Evolutionary conservation across 2,329 filamentous ascomycete species (phyloP).

Genomic region (Neopestalotiopsis clavispora): DNA sequence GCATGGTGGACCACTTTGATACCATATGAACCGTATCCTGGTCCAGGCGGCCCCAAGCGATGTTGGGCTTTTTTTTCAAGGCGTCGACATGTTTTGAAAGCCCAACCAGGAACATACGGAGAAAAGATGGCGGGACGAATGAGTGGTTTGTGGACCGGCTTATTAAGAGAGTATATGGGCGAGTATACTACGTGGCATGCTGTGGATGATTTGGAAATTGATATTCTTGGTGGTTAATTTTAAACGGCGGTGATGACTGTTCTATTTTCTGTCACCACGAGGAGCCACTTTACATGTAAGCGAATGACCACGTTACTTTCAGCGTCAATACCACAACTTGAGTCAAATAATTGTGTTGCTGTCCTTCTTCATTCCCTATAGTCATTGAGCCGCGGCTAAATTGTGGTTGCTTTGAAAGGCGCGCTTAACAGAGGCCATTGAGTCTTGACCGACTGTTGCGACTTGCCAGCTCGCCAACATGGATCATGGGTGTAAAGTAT

Average conservation of each 20-base stretch:
- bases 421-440: neutral
- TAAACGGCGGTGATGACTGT: neutral
- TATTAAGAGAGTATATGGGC: neutral
- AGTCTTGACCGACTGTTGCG: neutral
- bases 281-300: too few relatives aligned
- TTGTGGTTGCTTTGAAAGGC: neutral
- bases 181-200: neutral
- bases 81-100: slow-evolving; percentile 34
- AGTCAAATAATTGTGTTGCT: too few relatives aligned
- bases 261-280: neutral
- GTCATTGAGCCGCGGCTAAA: neutral
- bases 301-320: too few relatives aligned
- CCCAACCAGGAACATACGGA: slow-evolving; percentile 19
- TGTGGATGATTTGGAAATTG: neutral
- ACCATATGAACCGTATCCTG: slow-evolving; percentile 9
- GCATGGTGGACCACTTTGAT: neutral
- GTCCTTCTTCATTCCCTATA: neutral
- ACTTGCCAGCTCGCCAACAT: neutral
- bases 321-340: too few relatives aligned
- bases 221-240: neutral
- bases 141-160: neutral
- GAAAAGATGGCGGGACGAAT: slow-evolving; percentile 3
- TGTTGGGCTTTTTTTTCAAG: slow-evolving; percentile 32
- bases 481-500: neutral
- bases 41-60: slow-evolving; percentile 21